phyloP scores from a whole-genome alignment of 2,329 filamentous ascomycete genomes.

The Scytalidium lignicola region DNA sequence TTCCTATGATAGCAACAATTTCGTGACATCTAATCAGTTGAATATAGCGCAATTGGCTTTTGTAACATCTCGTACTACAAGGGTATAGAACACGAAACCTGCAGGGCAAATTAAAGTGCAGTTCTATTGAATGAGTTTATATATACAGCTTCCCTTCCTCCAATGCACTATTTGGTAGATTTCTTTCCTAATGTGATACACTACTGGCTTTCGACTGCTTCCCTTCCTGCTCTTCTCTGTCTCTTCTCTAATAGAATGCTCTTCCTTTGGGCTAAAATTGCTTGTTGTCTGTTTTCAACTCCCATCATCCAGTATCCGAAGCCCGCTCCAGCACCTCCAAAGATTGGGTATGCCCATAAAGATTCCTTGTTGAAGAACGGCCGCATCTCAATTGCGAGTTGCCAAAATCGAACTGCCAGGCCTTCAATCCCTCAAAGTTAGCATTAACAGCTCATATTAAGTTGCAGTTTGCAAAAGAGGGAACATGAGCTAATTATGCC shows the following conservation, averaged over 20 bases:
- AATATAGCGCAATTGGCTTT: no score
- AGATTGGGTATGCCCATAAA: slow-evolving; percentile 89
- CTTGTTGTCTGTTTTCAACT: slow-evolving; percentile 77
- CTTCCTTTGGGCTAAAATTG: slow-evolving; percentile 73
- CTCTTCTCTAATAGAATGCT: slow-evolving; percentile 83
- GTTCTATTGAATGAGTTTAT: neutral
- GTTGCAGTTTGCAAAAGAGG: neutral
- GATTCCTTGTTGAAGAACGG: slow-evolving; percentile 82
- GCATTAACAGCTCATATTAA: slow-evolving; percentile 5
- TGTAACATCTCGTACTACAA: no score
- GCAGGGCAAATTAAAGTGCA: neutral
- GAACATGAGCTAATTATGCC: slow-evolving; percentile 12
- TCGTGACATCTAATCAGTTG: no score
- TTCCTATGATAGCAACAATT: no score
- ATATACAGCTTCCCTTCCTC: neutral
- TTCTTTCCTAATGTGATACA: neutral
- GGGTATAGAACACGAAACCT: no score
- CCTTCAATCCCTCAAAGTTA: slow-evolving; percentile 48
- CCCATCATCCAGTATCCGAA: slow-evolving; percentile 97
- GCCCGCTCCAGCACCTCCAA: slow-evolving; percentile 76
- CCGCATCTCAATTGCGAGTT: slow-evolving; percentile 97
- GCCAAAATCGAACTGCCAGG: slow-evolving; percentile 87
- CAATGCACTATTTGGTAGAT: neutral
- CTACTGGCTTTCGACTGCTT: slow-evolving; percentile 38
- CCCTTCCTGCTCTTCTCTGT: slow-evolving; percentile 65